Evolutionary conservation across 805 yeast species (phyloP).

Genomic region (Yamadazyma philogaea): DNA sequence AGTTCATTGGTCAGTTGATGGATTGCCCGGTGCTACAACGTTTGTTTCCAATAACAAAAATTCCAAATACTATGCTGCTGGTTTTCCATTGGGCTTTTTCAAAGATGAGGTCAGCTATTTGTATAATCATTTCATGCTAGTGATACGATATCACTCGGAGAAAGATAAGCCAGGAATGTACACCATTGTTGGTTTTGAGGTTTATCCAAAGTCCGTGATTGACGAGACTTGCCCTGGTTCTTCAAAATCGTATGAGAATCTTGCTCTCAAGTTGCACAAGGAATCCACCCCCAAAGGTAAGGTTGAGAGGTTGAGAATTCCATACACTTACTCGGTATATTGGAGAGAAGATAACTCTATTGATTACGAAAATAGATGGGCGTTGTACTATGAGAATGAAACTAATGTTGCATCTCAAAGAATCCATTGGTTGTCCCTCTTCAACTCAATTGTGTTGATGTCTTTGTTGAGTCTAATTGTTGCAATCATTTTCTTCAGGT

Average conservation of each 20-base stretch:
- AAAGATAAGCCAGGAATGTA: slow-evolving; percentile 37
- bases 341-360: slow-evolving; percentile 80
- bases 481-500: slow-evolving; percentile 57
- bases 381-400: slow-evolving; percentile 59
- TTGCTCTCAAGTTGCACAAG: slow-evolving; percentile 46
- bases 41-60: slow-evolving; percentile 56
- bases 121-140: slow-evolving; percentile 79
- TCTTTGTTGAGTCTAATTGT: slow-evolving; percentile 60
- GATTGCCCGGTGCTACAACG: slow-evolving; percentile 85
- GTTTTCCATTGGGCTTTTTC: slow-evolving; percentile 78
- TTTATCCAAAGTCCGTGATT: slow-evolving; percentile 77
- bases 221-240: slow-evolving; percentile 74
- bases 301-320: slow-evolving; percentile 42
- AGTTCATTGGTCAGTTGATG: slow-evolving; percentile 82
- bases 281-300: slow-evolving; percentile 26
- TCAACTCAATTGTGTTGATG: slow-evolving; percentile 67
- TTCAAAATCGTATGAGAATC: slow-evolving; percentile 55
- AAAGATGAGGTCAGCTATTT: slow-evolving; percentile 55
- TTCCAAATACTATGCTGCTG: slow-evolving; percentile 75
- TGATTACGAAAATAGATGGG: slow-evolving; percentile 71
- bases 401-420: slow-evolving; percentile 39
- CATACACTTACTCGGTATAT: slow-evolving; percentile 80
- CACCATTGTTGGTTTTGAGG: slow-evolving; percentile 84
- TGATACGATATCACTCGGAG: slow-evolving; percentile 62
- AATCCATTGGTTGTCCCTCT: slow-evolving; percentile 75